Evolutionary conservation across 2,329 filamentous ascomycete genomes (phyloP), one percentile per base, ranked within the genome.

Genomic region (Cercospora citrullina): DNA sequence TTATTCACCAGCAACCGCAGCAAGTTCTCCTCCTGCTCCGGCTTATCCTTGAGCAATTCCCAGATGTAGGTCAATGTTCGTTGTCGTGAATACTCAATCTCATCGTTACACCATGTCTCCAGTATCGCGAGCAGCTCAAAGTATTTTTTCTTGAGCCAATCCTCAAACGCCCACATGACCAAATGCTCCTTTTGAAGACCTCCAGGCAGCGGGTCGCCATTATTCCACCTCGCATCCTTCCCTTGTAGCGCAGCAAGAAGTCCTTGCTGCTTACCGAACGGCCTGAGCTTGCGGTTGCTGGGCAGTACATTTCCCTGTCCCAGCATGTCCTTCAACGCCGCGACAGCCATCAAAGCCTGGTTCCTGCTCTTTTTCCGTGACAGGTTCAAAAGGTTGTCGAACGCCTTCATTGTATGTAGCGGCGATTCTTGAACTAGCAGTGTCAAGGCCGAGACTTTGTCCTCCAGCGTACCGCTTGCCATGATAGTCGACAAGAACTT

Each of bases 401-500:
- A 89, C 0, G 94, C 91, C 77, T 95, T 94, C 71, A 89, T 90
- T 69, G 94, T 98, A 80, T 99, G 95, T 62, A 98, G 83, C 18
- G 95, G 95, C 8, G 96, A 98, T 80, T 99, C 95, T 82, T 99
- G 96, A 12, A 97, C 89, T 65, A 95, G 91, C 73, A 99, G 84
- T 4, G 95, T 99, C 76, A 99, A 84, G 3, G 95, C 96, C 2
- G 95, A 99, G 53, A 98, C 91, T 79, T 97, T 98, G 79, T 99
- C 95, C 65, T 93, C 96, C 74, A 98, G 87, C 9, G 96, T 99
- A 84, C 95, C 95, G 1, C 94, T 96, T 9, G 93, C 85, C 92
- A 98, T 97, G 78, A 99, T 97, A 18, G 93, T 96, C 1, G 94
- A 92, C 84, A 98, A 90, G 84, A 99, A 99, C 79, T 94, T 96